Percentiles rank a stretch among this genome's conserved stretches.
Evolutionary conservation across 306 rosid species (phyloP).

Genomic region (Spatholobus suberectus): DNA sequence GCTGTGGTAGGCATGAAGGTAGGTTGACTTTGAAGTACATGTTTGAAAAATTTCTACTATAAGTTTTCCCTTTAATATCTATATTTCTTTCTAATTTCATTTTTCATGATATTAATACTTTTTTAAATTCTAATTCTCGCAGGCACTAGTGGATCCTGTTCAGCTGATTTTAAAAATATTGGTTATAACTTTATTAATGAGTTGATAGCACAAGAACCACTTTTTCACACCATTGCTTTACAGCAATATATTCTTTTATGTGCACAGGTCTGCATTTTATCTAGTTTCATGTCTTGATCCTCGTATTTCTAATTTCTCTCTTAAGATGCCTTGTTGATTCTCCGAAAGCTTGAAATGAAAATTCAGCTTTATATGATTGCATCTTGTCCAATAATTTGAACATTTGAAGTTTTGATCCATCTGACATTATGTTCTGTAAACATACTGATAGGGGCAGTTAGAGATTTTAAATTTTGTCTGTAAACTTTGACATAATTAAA

Average conservation of each 20-base stretch:
- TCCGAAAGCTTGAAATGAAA: constrained; percentile 29
- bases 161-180: constrained; percentile 59
- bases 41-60: neutral
- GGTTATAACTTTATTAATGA: constrained; percentile 65
- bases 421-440: constrained; percentile 9
- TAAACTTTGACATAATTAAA: neutral
- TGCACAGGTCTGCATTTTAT: constrained; percentile 67
- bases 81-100: constrained; percentile 19
- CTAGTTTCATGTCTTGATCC: constrained; percentile 16
- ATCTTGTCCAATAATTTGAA: constrained; percentile 15
- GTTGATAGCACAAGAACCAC: constrained; percentile 56
- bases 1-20: constrained; percentile 45
- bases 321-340: neutral
- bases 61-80: neutral
- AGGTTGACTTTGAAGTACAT: constrained; percentile 28
- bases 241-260: constrained; percentile 92
- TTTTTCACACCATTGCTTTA: constrained; percentile 76
- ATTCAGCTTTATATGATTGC: constrained; percentile 26
- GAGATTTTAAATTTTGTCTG: neutral
- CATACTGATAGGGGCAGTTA: neutral
- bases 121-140: constrained; percentile 36
- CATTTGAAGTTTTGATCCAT: neutral
- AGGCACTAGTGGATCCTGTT: constrained; percentile 44
- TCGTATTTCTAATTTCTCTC: neutral
- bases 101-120: constrained; percentile 27